These are phyloP conservation scores for Trichophyton equinum DNA, from an alignment of 2,329 filamentous ascomycete species.

Conservation along the genomic window DNA sequence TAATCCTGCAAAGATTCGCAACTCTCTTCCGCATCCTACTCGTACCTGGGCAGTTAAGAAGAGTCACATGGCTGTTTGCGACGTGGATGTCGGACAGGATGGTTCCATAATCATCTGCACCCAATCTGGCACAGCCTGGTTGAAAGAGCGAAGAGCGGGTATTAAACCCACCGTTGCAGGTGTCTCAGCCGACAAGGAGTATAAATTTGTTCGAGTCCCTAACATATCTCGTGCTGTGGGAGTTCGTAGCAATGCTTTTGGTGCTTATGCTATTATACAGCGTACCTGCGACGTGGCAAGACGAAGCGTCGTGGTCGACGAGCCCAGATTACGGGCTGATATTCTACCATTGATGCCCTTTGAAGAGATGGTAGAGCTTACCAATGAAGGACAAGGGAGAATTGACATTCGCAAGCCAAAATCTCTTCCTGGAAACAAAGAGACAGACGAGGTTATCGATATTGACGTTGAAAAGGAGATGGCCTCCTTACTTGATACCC, in stretches of 20 bases:
- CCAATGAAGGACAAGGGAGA: slow-evolving; percentile 16
- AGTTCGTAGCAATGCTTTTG: slow-evolving; percentile 78
- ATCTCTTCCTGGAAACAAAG: background rate
- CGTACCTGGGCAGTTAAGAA: slow-evolving; percentile 85
- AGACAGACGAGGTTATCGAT: background rate
- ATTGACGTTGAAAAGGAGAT: background rate
- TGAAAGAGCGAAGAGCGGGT: slow-evolving; percentile 58
- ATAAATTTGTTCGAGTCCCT: slow-evolving; percentile 87
- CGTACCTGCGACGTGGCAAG: slow-evolving; percentile 73
- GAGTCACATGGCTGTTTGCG: slow-evolving; percentile 67
- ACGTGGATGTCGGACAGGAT: slow-evolving; percentile 80
- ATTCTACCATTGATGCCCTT: slow-evolving; percentile 59
- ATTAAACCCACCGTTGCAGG: slow-evolving; percentile 26
- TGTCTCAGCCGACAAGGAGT: slow-evolving; percentile 64
- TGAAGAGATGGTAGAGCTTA: slow-evolving; percentile 37
- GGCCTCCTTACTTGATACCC: background rate
- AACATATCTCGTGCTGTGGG: slow-evolving; percentile 73
- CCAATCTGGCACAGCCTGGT: slow-evolving; percentile 84
- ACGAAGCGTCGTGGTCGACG: slow-evolving; percentile 53
- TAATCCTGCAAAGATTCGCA: slow-evolving; percentile 80
- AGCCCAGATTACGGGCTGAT: slow-evolving; percentile 62
- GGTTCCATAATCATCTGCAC: slow-evolving; percentile 92
- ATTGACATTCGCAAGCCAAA: slow-evolving; percentile 24
- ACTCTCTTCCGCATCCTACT: slow-evolving; percentile 63
- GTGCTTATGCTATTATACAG: slow-evolving; percentile 76